These are phyloP conservation scores for Diaporthe capsici DNA, from an alignment of 2,329 filamentous ascomycete genomes.

Conservation along the genomic window DNA sequence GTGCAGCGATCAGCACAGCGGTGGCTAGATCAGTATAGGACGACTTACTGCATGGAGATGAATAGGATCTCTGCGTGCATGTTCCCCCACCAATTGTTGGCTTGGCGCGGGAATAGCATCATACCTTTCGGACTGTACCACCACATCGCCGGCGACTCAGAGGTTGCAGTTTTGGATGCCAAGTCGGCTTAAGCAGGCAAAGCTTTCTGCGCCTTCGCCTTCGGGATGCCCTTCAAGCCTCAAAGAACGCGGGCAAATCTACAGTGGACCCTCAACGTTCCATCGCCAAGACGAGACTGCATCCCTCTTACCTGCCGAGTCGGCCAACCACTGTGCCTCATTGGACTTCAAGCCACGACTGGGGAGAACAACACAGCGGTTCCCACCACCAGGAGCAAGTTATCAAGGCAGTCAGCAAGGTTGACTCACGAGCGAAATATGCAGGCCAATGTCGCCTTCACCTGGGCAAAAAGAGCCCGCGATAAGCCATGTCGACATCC, in stretches of 20 bases:
- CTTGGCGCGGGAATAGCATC: constrained; percentile 31
- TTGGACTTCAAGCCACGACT: constrained; percentile 27
- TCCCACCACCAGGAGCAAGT: constrained; percentile 29
- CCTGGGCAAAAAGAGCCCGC: neutral
- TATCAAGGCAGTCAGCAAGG: constrained; percentile 31
- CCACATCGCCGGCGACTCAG: constrained; percentile 1
- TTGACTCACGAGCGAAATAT: constrained; percentile 29
- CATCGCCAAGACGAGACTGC: constrained; percentile 27
- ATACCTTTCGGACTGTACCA: neutral
- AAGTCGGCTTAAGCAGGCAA: constrained; percentile 22
- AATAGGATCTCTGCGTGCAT: constrained; percentile 21
- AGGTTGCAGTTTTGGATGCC: constrained; percentile 11
- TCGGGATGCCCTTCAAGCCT: neutral
- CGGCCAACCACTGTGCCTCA: constrained; percentile 14
- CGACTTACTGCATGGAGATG: constrained; percentile 10
- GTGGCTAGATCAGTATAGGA: neutral
- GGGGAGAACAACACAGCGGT: constrained; percentile 18
- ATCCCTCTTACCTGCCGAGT: constrained; percentile 13
- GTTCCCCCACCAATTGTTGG: neutral
- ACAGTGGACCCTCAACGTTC: constrained; percentile 21
- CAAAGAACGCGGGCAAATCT: constrained; percentile 10
- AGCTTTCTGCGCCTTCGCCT: constrained; percentile 24
- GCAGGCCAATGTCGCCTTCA: constrained; percentile 27
- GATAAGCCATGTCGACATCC: constrained; percentile 32
- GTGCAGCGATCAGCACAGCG: constrained; percentile 1